Conservation (phyloP, 495 filamentous ascomycete genomes). For the Tetracladium setigerum region DNA sequence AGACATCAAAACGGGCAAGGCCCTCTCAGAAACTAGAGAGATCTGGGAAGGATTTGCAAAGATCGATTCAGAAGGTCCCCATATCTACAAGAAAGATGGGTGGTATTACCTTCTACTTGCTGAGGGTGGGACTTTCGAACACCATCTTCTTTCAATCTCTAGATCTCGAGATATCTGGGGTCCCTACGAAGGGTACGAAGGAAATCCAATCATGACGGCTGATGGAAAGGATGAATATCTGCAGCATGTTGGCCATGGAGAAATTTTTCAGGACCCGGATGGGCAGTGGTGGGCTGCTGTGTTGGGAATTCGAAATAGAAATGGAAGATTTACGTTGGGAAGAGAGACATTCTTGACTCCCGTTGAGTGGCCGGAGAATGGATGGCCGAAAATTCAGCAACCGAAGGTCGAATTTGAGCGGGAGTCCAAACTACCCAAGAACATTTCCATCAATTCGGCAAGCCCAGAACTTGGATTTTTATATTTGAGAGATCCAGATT, state of each 20-base stretch:
- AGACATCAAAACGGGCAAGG: conserved; percentile 34
- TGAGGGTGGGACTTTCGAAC: conserved; percentile 56
- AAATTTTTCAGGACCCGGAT: conserved; percentile 36
- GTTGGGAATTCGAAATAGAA: conserved; percentile 6
- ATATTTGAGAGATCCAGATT: conserved; percentile 1
- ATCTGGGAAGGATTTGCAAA: conserved; percentile 50
- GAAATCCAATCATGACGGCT: conserved; percentile 46
- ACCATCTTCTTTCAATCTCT: conserved; percentile 48
- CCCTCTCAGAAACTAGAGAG: conserved; percentile 27
- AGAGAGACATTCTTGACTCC: conserved; percentile 20
- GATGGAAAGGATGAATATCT: conserved; percentile 27
- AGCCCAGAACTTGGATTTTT: neutral
- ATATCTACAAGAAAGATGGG: conserved; percentile 54
- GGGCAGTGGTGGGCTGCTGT: conserved; percentile 38
- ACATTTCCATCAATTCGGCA: neutral
- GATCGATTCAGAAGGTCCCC: conserved; percentile 51
- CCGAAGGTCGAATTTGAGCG: conserved; percentile 7
- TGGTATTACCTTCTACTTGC: conserved; percentile 64
- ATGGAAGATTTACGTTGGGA: conserved; percentile 14
- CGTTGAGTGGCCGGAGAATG: conserved; percentile 15
- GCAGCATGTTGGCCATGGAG: conserved; percentile 34
- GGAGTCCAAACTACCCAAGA: neutral
- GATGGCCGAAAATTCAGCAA: conserved; percentile 10
- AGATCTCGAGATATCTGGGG: conserved; percentile 39
- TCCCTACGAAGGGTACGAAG: conserved; percentile 44